Conservation (phyloP, 805 yeast genomes). For the Blastobotrys robertii region DNA sequence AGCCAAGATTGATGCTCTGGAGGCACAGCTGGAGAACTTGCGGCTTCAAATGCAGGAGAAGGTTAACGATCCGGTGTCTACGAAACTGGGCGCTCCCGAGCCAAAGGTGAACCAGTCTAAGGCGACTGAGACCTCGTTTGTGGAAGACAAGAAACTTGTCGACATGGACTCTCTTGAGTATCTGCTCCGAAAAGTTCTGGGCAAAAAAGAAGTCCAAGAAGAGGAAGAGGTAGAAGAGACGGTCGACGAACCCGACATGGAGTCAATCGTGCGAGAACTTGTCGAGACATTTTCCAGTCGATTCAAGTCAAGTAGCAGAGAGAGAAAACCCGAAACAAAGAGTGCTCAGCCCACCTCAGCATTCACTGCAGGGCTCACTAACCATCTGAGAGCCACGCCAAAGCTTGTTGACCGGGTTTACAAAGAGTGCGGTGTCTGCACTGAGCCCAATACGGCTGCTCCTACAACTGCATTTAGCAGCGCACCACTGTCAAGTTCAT, state of each 20-base stretch:
- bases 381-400: neutral
- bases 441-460: neutral
- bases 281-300: neutral
- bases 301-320: neutral
- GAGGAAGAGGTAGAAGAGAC: neutral
- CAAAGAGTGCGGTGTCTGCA: constrained; percentile 1
- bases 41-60: too few relatives aligned
- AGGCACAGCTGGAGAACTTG: too few relatives aligned
- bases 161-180: neutral
- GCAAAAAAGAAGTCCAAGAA: neutral
- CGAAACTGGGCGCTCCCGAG: too few relatives aligned
- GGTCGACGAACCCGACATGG: neutral
- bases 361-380: too few relatives aligned
- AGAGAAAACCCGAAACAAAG: neutral
- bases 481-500: neutral
- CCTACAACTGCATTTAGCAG: neutral
- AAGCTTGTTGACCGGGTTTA: constrained; percentile 1
- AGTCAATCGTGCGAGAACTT: neutral
- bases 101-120: too few relatives aligned
- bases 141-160: neutral
- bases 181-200: neutral
- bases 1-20: too few relatives aligned
- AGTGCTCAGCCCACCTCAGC: neutral
- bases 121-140: too few relatives aligned
- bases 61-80: too few relatives aligned